These are phyloP conservation scores for Musa troglodytarum DNA, from an alignment of 176 grass and related monocot species.

Conservation along the genomic window DNA sequence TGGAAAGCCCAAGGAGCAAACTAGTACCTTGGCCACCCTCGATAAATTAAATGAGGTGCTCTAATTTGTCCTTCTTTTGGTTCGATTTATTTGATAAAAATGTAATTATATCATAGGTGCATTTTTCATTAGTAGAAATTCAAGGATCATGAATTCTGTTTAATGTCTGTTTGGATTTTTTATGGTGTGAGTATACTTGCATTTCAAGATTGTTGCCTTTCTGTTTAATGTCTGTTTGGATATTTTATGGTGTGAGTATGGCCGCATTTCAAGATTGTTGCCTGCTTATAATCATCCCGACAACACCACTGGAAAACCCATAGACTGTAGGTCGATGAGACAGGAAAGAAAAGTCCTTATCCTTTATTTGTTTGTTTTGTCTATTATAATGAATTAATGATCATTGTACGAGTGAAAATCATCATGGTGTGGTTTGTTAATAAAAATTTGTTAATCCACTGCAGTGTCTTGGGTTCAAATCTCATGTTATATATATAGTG, in stretches of 20 bases:
- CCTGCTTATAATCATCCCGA: background rate
- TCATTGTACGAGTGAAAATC: no score
- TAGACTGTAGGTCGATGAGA: background rate
- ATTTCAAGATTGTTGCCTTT: background rate
- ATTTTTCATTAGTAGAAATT: no score
- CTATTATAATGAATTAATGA: no score
- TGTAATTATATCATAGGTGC: no score
- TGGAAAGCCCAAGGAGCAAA: slow-evolving; percentile 92
- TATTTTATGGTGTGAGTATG: background rate
- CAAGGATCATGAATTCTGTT: background rate
- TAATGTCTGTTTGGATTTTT: background rate
- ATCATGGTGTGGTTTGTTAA: no score
- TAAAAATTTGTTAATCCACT: no score
- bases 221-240: background rate
- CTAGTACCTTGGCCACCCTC: slow-evolving; percentile 71
- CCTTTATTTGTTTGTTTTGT: no score
- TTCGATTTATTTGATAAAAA: background rate
- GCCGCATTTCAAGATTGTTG: background rate
- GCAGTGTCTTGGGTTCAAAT: no score
- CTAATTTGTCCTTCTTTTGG: background rate
- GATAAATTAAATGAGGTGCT: slow-evolving; percentile 93
- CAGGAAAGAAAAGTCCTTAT: no score
- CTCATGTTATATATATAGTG: no score
- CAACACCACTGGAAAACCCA: background rate
- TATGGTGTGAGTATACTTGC: background rate